Base-by-base conservation (phyloP, 345 rosid genomes). In the Gossypium longicalyx region DNA sequence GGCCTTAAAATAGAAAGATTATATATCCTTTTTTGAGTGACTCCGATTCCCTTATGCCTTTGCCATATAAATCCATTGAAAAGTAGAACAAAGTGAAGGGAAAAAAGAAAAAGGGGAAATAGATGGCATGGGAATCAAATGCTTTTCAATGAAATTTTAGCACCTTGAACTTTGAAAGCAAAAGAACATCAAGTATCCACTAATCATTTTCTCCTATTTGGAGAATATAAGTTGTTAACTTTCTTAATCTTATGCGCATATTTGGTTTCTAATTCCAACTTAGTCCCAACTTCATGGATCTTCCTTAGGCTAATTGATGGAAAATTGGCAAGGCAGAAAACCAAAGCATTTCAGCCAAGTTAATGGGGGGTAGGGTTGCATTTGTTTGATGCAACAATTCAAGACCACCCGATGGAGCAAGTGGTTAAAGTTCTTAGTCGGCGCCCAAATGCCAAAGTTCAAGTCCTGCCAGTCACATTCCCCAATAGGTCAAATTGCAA, bases 111-210 rank as follows among this genome's bases (percentile, higher is more conserved):
- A 34, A 11, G 16, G 29, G n/a, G 17, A 20, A 19, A n/a, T 38
- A n/a, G 20, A 71, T 69, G 70, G 22, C 12, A 44, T 20, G 52
- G n/a, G 72, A 69, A 69, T 68, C 72, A 3, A 25, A 68, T 68
- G 58, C 72, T 49, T 16, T 19, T 9, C 41, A 34, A 9, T 49
- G 57, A 27, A 48, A 68, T 15, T 2, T 68, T 23, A 48, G 43
- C 43, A 48, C 34, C 56, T 68, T 48, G 44, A 48, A 7, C 20
- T 8, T 67, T 12, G 71, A 67, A 68, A 68, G 72, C 58, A 25
- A 68, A 48, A 48, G 43, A 15, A 44, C 63, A 58, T 23, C 19
- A 61, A 2, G 9, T 16, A 7, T 34, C 27, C 34, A 22, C 25
- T 22, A 4, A 11, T 66, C 27, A 19, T 19, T 20, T 27, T 25